Base-by-base conservation (phyloP, 192 early-diverging fungal genomes). In the Pecoramyces ruminantium region DNA sequence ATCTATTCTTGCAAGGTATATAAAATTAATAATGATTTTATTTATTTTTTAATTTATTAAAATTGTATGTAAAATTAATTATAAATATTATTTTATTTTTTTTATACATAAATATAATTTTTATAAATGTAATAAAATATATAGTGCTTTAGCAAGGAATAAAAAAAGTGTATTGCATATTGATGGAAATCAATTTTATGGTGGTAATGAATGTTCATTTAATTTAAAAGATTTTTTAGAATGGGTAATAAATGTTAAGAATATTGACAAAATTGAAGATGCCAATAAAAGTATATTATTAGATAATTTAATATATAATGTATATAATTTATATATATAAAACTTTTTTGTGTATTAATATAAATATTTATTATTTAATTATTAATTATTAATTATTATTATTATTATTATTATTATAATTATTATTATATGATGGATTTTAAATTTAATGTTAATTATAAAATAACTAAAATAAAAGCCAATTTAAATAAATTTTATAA, bases 161-260 rank as follows among this genome's bases (percentile, higher is more conserved):
- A 93, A 92, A 17, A 88, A 88, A 80, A 85, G 86, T 12, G 94
- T 97, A 12, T 87, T 95, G 13, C 95, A 96, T 82, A 84, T 96
- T 28, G 96, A 97, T 83, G 83, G 89, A n/a, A 91, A 92, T 79
- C 83, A 86, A 25, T 92, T 91, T 81, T 97, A 97, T 85, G 96
- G 95, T 29, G 94, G 92, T 8, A 86, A 86, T 79, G 88, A 86
- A 82, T 88, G 90, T n/a, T 85, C 89, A 0, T 86, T 92, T 77
- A 85, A 85, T 11, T 85, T 92, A 29, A 78, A 83, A 14, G 90
- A 90, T 34, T 83, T 93, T 18, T 81, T 89, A 30, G 82, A 79
- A 78, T 28, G 79, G 17, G 51, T 84, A 82, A 81, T 81, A 84
- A 79, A 34, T 79, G 38, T 25, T n/a, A 1, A 27, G 38, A 25